A percentile compares a stretch with the other conserved stretches of the same genome.
phyloP scores from a whole-genome alignment of 805 yeast genomes.

The Saccharomycopsis amapae region DNA sequence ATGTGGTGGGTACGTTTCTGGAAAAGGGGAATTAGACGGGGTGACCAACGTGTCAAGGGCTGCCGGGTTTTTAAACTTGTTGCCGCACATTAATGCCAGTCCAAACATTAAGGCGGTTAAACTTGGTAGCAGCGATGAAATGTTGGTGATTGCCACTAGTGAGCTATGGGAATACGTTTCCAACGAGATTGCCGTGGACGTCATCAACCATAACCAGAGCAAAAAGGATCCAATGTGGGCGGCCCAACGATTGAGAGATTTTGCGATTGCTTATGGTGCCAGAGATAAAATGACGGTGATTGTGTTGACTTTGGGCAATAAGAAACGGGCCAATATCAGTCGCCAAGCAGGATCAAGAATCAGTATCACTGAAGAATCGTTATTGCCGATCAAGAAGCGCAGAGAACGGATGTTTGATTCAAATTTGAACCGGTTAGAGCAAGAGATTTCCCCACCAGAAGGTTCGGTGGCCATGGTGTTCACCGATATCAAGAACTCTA shows the following conservation, averaged over 20 bases:
- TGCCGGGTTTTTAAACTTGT: conserved; percentile 77
- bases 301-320: conserved; percentile 64
- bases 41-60: conserved; percentile 80
- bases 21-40: conserved; percentile 80
- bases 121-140: conserved; percentile 67
- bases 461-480: conserved; percentile 94
- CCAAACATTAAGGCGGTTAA: conserved; percentile 66
- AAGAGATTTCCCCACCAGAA: conserved; percentile 89
- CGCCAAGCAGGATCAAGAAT: conserved; percentile 11
- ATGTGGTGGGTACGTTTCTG: conserved; percentile 85
- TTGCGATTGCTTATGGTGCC: conserved; percentile 89
- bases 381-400: conserved; percentile 36
- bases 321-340: conserved; percentile 19
- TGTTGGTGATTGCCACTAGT: conserved; percentile 75
- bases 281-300: conserved; percentile 71
- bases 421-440: conserved; percentile 71
- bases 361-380: conserved; percentile 32
- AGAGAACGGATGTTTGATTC: conserved; percentile 59
- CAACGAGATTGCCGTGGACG: conserved; percentile 82
- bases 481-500: conserved; percentile 94
- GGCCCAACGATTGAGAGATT: conserved; percentile 88
- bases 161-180: conserved; percentile 82
- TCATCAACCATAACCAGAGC: conserved; percentile 75
- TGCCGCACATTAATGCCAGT: conserved; percentile 85
- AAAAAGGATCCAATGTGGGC: conserved; percentile 81